These are phyloP conservation scores for Dianthus caryophyllus DNA, from an alignment of 148 eudicot species.

Conservation along the genomic window DNA sequence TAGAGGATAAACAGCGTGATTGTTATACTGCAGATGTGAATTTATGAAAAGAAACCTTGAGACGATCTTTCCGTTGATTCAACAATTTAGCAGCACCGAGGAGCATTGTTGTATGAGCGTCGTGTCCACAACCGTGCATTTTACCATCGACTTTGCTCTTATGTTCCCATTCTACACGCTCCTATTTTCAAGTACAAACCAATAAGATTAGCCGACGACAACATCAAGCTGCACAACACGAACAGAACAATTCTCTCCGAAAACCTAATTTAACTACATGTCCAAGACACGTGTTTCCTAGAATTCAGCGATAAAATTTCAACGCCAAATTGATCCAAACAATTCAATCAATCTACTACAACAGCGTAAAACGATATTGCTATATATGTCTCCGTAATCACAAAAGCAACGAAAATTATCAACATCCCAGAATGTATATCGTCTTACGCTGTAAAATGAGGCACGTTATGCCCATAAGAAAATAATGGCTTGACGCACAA, in stretches of 20 bases:
- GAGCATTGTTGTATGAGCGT: conserved; percentile 88
- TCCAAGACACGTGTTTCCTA: background rate
- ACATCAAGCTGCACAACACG: background rate
- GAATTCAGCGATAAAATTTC: background rate
- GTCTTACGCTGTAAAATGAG: background rate
- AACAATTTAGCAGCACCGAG: conserved; percentile 92
- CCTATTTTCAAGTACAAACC: conserved; percentile 33
- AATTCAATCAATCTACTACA: background rate
- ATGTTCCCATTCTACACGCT: conserved; percentile 86
- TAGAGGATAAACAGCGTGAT: background rate
- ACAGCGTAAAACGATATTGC: background rate
- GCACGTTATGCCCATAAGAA: background rate
- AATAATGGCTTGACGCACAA: too few relatives aligned
- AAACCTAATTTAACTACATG: too few relatives aligned
- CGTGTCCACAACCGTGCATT: conserved; percentile 96
- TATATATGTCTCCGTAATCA: background rate
- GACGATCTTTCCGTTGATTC: conserved; percentile 56
- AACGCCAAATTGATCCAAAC: background rate
- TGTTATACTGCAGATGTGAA: background rate
- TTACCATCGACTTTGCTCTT: conserved; percentile 77
- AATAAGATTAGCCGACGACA: background rate
- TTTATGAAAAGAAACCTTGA: conserved; percentile 41
- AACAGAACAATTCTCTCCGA: too few relatives aligned
- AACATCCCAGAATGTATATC: background rate
- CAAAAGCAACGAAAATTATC: background rate